Evolutionary conservation across 2,329 filamentous ascomycete genomes (phyloP).

Genomic region (Ophiostoma sp.): DNA sequence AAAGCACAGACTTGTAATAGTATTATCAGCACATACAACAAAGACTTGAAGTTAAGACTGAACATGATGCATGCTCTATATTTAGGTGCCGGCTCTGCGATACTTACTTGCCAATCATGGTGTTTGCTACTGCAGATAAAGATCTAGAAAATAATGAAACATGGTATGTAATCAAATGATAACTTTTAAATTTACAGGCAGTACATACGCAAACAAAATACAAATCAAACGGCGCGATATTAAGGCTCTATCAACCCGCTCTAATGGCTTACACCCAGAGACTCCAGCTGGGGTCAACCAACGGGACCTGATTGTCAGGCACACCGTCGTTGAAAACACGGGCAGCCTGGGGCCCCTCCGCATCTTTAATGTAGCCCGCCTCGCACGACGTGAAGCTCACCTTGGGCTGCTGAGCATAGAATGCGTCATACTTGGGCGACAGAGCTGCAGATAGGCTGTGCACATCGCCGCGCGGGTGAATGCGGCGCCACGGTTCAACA

Average conservation of each 20-base stretch:
- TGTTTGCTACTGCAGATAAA: neutral
- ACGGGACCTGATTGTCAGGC: neutral
- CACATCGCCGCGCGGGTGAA: constrained; percentile 51
- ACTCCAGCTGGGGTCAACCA: neutral
- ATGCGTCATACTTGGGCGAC: constrained; percentile 43
- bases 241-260: neutral
- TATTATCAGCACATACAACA: neutral
- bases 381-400: constrained; percentile 51
- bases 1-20: neutral
- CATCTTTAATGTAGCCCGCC: constrained; percentile 49
- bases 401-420: constrained; percentile 46
- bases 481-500: constrained; percentile 49
- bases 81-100: neutral
- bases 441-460: constrained; percentile 48
- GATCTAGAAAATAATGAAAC: neutral
- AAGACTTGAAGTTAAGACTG: neutral
- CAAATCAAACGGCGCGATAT: neutral
- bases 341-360: constrained; percentile 43
- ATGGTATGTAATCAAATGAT: neutral
- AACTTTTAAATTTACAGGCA: neutral
- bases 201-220: neutral
- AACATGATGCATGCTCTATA: neutral
- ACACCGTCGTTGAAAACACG: neutral
- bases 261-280: neutral
- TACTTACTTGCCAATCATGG: neutral